A percentile compares a stretch with the other conserved stretches of the same genome.
These are phyloP conservation scores for Wilcoxina mikolae DNA, from an alignment of 495 filamentous ascomycete genomes.

Conservation along the genomic window DNA sequence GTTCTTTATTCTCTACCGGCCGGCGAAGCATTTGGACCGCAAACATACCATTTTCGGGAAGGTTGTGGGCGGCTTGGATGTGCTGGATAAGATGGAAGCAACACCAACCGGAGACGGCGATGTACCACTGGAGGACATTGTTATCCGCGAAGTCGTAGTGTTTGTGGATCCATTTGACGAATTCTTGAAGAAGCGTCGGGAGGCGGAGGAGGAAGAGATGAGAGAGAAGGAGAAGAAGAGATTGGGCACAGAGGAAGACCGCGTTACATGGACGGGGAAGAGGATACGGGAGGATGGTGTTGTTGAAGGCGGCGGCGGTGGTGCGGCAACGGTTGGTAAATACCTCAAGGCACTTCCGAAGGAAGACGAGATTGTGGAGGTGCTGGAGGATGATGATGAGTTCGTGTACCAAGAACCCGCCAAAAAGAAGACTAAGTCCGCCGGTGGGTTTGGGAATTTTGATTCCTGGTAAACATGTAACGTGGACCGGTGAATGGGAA, in stretches of 20 bases:
- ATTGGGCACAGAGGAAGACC: conserved; percentile 59
- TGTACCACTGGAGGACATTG: conserved; percentile 56
- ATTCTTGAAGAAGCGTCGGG: conserved; percentile 51
- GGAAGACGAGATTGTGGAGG: conserved; percentile 45
- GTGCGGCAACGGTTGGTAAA: conserved; percentile 53
- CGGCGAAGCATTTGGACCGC: conserved; percentile 66
- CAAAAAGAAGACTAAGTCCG: conserved; percentile 62
- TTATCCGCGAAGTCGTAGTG: conserved; percentile 68
- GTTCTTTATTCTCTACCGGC: conserved; percentile 87
- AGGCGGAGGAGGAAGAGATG: conserved; percentile 36
- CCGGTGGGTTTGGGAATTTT: conserved; percentile 86
- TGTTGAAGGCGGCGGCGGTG: conserved; percentile 34
- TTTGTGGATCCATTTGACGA: conserved; percentile 95
- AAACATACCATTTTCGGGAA: conserved; percentile 95
- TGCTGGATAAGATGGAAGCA: conserved; percentile 57
- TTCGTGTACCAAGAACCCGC: conserved; percentile 49
- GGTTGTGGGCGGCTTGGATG: conserved; percentile 64
- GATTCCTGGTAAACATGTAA: conserved; percentile 62
- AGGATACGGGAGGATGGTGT: conserved; percentile 48
- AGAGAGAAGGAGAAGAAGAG: conserved; percentile 38
- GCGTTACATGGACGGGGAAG: conserved; percentile 86
- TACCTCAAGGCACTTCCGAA: conserved; percentile 44
- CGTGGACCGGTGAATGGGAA: no score
- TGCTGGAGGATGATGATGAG: conserved; percentile 39
- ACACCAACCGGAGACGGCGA: conserved; percentile 52